Percentiles rank a stretch among this genome's conserved stretches.
These are phyloP conservation scores for Aspergillus piperis DNA, from an alignment of 2,329 filamentous ascomycete species.

Conservation along the genomic window DNA sequence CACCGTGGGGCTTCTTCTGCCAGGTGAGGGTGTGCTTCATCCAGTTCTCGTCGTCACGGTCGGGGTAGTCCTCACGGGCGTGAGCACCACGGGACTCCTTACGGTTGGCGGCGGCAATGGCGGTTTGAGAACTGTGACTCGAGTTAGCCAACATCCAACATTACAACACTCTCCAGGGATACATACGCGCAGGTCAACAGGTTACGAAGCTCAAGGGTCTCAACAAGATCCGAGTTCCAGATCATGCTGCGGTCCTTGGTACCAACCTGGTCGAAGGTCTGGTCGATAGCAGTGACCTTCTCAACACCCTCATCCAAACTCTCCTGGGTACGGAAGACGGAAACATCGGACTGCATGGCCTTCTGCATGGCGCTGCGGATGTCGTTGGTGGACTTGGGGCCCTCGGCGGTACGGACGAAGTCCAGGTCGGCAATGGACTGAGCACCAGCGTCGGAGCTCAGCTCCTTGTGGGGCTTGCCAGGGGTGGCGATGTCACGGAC, in stretches of 20 bases:
- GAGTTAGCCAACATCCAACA: constrained; percentile 11
- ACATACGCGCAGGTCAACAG: constrained; percentile 93
- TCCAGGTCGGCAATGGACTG: constrained; percentile 85
- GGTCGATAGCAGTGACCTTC: constrained; percentile 83
- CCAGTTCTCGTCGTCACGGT: constrained; percentile 94
- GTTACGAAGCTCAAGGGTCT: constrained; percentile 94
- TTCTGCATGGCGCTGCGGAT: constrained; percentile 94
- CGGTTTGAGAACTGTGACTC: constrained; percentile 74
- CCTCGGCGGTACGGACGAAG: constrained; percentile 77
- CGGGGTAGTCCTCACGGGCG: constrained; percentile 93
- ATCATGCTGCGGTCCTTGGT: constrained; percentile 99
- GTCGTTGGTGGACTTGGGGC: constrained; percentile 83
- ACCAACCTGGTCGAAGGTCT: constrained; percentile 76
- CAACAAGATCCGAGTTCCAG: constrained; percentile 97
- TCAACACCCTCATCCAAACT: constrained; percentile 89
- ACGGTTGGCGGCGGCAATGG: constrained; percentile 82
- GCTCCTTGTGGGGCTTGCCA: constrained; percentile 74
- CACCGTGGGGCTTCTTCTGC: constrained; percentile 89
- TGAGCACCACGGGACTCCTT: constrained; percentile 98
- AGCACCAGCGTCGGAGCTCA: constrained; percentile 82
- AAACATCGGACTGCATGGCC: constrained; percentile 96
- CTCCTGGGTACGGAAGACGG: constrained; percentile 93
- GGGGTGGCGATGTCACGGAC: constrained; percentile 93
- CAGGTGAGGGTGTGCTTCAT: constrained; percentile 99
- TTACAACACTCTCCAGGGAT: constrained; percentile 3